phyloP scores from a whole-genome alignment of 2,329 filamentous ascomycete species.

The Fusarium coicis region DNA sequence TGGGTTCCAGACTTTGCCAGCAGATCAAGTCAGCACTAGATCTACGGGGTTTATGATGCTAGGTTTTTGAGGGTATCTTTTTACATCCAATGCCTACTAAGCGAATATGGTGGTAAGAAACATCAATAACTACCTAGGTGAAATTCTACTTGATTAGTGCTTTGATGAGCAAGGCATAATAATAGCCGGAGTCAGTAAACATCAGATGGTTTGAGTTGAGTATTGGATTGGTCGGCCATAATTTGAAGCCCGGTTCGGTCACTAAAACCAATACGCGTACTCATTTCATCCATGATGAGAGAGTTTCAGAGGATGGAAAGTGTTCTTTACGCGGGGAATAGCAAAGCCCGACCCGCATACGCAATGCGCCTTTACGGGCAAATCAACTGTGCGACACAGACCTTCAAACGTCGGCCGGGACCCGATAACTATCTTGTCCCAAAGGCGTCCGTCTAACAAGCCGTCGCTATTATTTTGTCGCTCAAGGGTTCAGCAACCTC shows the following conservation, averaged over 20 bases:
- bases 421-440: slow-evolving; percentile 4
- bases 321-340: slow-evolving; percentile 19
- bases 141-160: neutral
- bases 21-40: slow-evolving; percentile 14
- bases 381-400: no score
- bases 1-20: neutral
- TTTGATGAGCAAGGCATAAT: neutral
- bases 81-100: neutral
- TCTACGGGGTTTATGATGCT: neutral
- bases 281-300: neutral
- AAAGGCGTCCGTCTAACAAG: slow-evolving; percentile 25
- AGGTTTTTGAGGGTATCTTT: neutral
- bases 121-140: neutral
- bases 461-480: slow-evolving; percentile 31
- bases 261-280: slow-evolving; percentile 24
- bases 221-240: neutral
- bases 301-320: neutral
- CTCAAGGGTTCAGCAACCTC: slow-evolving; percentile 17
- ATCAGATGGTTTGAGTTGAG: neutral
- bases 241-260: neutral
- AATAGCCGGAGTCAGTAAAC: neutral
- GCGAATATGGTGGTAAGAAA: slow-evolving; percentile 1
- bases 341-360: slow-evolving; percentile 15
- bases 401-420: slow-evolving; percentile 13
- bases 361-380: slow-evolving; percentile 5